These are phyloP conservation scores for Dichomitus squalens DNA, from an alignment of 1,284 basidiomycete genomes.

Conservation along the genomic window DNA sequence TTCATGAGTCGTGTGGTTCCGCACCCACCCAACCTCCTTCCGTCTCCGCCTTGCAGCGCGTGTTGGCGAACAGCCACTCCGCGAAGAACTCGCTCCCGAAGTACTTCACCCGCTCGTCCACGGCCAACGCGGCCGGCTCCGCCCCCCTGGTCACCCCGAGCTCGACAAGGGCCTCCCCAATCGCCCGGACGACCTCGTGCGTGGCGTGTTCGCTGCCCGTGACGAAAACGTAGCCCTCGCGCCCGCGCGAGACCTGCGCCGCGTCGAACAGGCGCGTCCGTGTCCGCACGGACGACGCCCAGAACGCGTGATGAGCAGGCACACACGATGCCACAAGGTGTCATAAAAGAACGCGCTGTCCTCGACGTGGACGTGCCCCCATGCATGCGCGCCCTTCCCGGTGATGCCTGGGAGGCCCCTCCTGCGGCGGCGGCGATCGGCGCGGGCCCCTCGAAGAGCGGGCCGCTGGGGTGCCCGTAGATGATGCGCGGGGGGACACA, in stretches of 20 bases:
- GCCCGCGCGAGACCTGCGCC: background rate
- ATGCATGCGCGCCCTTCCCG: slow-evolving; percentile 32
- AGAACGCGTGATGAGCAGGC: background rate
- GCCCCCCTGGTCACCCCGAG: slow-evolving; percentile 27
- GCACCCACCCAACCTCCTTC: slow-evolving; percentile 42
- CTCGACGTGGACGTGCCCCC: slow-evolving; percentile 31
- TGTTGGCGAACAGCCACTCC: slow-evolving; percentile 40
- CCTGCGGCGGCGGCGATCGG: slow-evolving; percentile 34
- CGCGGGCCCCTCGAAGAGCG: slow-evolving; percentile 36
- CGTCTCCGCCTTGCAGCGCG: slow-evolving; percentile 41
- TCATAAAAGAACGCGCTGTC: background rate
- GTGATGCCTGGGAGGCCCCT: slow-evolving; percentile 38
- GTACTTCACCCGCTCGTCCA: slow-evolving; percentile 34
- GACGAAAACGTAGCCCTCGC: slow-evolving; percentile 48
- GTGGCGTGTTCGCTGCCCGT: slow-evolving; percentile 47
- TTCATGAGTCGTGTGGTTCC: too few species aligned
- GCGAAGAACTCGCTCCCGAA: slow-evolving; percentile 15
- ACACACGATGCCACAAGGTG: background rate
- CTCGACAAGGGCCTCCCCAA: slow-evolving; percentile 37
- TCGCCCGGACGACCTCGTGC: slow-evolving; percentile 38
- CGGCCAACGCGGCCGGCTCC: slow-evolving; percentile 33
- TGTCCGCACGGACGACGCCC: too few species aligned
- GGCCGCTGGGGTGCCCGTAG: slow-evolving; percentile 38
- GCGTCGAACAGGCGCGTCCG: too few species aligned
- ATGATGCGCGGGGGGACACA: slow-evolving; percentile 43